A percentile compares a stretch with the other conserved stretches of the same genome.
Conservation (phyloP, 2,329 filamentous ascomycete genomes). For the Emmonsiellopsis sp. region DNA sequence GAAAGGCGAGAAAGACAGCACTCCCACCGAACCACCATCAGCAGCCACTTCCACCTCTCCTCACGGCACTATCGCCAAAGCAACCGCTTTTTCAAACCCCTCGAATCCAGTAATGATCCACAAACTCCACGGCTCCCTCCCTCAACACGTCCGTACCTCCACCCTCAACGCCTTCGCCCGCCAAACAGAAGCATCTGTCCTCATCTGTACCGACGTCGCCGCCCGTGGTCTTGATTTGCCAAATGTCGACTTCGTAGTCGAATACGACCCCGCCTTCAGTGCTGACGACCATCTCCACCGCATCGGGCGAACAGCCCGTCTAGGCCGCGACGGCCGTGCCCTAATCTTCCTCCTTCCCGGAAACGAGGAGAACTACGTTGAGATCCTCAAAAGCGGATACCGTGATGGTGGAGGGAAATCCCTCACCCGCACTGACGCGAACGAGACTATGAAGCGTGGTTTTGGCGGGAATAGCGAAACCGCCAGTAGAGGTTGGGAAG, state of each 20-base stretch:
- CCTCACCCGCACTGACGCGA: constrained; percentile 52
- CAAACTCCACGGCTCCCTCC: constrained; percentile 83
- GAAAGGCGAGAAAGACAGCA: constrained; percentile 18
- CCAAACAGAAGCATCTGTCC: constrained; percentile 64
- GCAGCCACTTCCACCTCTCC: not conserved
- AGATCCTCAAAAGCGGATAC: constrained; percentile 64
- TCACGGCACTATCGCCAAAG: constrained; percentile 45
- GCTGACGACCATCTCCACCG: constrained; percentile 90
- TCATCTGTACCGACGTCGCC: constrained; percentile 91
- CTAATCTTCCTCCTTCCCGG: constrained; percentile 86
- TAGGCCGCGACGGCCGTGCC: constrained; percentile 78
- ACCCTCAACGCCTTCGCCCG: constrained; percentile 73
- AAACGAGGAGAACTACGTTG: constrained; percentile 82
- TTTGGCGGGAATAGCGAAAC: constrained; percentile 42
- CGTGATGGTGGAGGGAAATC: constrained; percentile 54
- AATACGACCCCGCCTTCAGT: constrained; percentile 93
- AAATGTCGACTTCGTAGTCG: constrained; percentile 87
- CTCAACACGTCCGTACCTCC: constrained; percentile 76
- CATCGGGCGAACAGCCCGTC: constrained; percentile 87
- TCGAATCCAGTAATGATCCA: constrained; percentile 73
- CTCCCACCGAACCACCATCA: constrained; percentile 6
- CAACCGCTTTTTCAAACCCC: constrained; percentile 63
- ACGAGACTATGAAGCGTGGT: constrained; percentile 59
- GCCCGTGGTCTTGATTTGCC: constrained; percentile 92
- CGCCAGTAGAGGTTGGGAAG: constrained; percentile 50